A percentile compares a stretch with the other conserved stretches of the same genome.
Conservation (phyloP, 495 filamentous ascomycete genomes). For the Beverwykella pulmonaria region DNA sequence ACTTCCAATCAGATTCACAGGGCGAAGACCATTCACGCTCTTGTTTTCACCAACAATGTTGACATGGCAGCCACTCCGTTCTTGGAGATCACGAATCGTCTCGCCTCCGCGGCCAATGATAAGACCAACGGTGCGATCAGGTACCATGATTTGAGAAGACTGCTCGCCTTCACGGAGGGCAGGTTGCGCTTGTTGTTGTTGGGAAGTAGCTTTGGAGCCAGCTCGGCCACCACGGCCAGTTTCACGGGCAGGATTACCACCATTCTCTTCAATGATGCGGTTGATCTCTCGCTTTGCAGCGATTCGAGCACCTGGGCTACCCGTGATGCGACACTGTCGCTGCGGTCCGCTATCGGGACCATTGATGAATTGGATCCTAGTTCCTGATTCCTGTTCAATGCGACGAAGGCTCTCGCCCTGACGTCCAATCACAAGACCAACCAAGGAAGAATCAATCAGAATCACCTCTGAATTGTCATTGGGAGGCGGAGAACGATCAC, state of each 20-base stretch:
- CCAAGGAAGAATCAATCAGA: slow-evolving; percentile 72
- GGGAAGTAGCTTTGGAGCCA: slow-evolving; percentile 30
- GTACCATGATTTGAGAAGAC: slow-evolving; percentile 81
- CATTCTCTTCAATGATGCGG: slow-evolving; percentile 80
- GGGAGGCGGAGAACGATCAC: slow-evolving; percentile 60
- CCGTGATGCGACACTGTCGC: slow-evolving; percentile 77
- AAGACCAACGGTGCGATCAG: slow-evolving; percentile 82
- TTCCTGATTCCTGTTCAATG: slow-evolving; percentile 72
- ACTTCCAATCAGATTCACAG: slow-evolving; percentile 80
- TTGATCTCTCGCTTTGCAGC: slow-evolving; percentile 75
- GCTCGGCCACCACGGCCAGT: slow-evolving; percentile 39
- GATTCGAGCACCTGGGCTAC: slow-evolving; percentile 63
- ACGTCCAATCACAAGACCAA: slow-evolving; percentile 81
- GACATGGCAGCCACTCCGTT: slow-evolving; percentile 81
- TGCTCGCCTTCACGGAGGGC: slow-evolving; percentile 71
- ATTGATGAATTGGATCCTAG: slow-evolving; percentile 81
- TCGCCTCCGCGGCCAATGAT: slow-evolving; percentile 85
- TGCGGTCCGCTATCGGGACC: slow-evolving; percentile 65
- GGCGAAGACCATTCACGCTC: slow-evolving; percentile 78
- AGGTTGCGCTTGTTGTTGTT: slow-evolving; percentile 48
- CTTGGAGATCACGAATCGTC: slow-evolving; percentile 86
- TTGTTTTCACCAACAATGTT: slow-evolving; percentile 87
- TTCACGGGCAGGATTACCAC: slow-evolving; percentile 55
- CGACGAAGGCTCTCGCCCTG: slow-evolving; percentile 80
- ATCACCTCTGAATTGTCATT: slow-evolving; percentile 71